These are phyloP conservation scores for Desmodesmus armatus DNA, from an alignment of 139 green algal species.

Conservation along the genomic window DNA sequence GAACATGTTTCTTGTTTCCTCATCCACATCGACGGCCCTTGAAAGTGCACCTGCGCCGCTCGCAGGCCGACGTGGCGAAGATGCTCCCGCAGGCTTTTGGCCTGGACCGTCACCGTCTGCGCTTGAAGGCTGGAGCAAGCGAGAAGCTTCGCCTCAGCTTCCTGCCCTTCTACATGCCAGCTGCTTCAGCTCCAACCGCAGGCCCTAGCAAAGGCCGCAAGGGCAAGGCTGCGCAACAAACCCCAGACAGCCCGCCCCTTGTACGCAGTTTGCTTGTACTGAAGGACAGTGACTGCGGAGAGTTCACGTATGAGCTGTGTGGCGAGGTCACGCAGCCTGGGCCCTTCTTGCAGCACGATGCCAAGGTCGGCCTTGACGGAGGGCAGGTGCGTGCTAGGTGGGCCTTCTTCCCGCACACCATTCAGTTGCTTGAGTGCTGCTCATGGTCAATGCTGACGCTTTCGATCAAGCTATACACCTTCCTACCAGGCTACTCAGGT, in stretches of 20 bases:
- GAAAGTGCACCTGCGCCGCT: too few species aligned
- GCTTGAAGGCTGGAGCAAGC: conserved; percentile 64
- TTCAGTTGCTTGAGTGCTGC: too few species aligned
- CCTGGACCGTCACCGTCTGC: conserved; percentile 63
- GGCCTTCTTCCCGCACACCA: too few species aligned
- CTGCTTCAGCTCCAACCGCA: conserved; percentile 28
- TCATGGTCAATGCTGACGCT: too few species aligned
- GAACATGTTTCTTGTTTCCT: too few species aligned
- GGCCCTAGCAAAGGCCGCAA: conserved; percentile 31
- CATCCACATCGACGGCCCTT: too few species aligned
- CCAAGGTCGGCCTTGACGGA: conserved; percentile 54
- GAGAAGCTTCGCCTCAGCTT: conserved; percentile 73
- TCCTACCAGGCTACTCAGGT: too few species aligned
- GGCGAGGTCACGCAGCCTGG: conserved; percentile 66
- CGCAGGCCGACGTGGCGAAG: conserved; percentile 52
- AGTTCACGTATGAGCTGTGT: conserved; percentile 78
- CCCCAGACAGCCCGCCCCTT: neutral
- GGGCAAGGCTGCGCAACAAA: conserved; percentile 44
- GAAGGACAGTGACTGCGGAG: conserved; percentile 60
- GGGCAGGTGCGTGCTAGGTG: conserved; percentile 54
- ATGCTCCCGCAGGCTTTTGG: conserved; percentile 74
- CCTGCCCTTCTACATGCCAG: conserved; percentile 77
- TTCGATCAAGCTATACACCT: too few species aligned
- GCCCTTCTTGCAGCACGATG: conserved; percentile 61
- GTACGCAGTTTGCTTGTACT: conserved; percentile 45